Conservation (phyloP, 2,329 filamentous ascomycete genomes). For the Stemphylium lycopersici region DNA sequence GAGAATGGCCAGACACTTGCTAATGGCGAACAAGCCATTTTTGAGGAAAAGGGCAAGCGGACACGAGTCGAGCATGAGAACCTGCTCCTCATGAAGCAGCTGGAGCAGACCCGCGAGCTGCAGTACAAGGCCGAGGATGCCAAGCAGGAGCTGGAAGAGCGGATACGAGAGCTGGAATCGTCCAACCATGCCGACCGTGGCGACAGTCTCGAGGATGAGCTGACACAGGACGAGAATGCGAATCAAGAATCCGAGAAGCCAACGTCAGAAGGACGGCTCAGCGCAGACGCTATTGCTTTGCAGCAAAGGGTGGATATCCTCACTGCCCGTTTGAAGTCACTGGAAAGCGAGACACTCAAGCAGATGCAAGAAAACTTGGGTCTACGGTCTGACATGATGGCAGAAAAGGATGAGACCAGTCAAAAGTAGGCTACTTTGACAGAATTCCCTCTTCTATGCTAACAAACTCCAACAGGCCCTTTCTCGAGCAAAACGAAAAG, state of each 20-base stretch:
- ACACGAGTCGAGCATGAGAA: slow-evolving; percentile 57
- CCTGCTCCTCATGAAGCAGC: slow-evolving; percentile 53
- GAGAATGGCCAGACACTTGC: slow-evolving; percentile 58
- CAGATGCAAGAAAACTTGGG: slow-evolving; percentile 51
- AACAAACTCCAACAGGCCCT: slow-evolving; percentile 30
- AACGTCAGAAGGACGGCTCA: slow-evolving; percentile 31
- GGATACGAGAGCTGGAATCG: slow-evolving; percentile 51
- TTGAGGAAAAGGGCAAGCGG: slow-evolving; percentile 56
- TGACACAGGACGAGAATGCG: slow-evolving; percentile 40
- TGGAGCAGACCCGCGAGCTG: slow-evolving; percentile 55
- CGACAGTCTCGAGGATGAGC: slow-evolving; percentile 50
- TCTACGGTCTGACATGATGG: slow-evolving; percentile 46
- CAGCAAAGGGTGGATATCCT: slow-evolving; percentile 51
- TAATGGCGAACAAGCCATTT: slow-evolving; percentile 59
- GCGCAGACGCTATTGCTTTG: slow-evolving; percentile 45
- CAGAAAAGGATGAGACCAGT: slow-evolving; percentile 43
- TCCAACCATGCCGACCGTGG: slow-evolving; percentile 37
- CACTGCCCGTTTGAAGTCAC: slow-evolving; percentile 42
- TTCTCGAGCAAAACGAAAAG: slow-evolving; percentile 49
- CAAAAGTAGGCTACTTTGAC: slow-evolving; percentile 29
- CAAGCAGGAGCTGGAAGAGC: slow-evolving; percentile 55
- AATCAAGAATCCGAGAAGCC: slow-evolving; percentile 32
- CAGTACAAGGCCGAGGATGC: slow-evolving; percentile 56
- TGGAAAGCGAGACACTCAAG: slow-evolving; percentile 51
- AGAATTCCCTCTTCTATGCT: background rate